These are phyloP conservation scores for Taphrina wiesneri DNA, from an alignment of 1,139 yeast genomes.

Conservation along the genomic window DNA sequence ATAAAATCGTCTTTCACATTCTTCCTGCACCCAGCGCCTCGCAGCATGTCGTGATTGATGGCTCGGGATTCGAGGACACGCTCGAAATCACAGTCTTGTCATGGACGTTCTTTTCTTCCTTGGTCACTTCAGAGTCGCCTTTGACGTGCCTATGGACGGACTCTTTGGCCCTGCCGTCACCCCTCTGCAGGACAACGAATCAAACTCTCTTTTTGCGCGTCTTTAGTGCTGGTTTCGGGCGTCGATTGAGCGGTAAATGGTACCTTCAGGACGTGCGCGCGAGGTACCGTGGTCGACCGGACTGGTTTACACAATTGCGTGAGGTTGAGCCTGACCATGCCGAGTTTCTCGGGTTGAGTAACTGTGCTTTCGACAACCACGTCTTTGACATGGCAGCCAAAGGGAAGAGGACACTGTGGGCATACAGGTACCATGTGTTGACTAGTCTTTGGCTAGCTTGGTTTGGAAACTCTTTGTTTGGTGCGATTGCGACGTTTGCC, in stretches of 20 bases:
- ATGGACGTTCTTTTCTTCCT: constrained; percentile 13
- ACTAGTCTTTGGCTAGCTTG: background rate
- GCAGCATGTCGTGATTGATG: constrained; percentile 1
- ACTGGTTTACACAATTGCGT: background rate
- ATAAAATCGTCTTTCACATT: background rate
- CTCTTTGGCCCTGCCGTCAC: constrained; percentile 9
- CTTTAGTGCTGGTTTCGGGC: constrained; percentile 10
- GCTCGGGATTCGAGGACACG: background rate
- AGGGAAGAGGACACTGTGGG: background rate
- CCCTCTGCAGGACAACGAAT: constrained; percentile 8
- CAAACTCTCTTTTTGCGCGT: constrained; percentile 5
- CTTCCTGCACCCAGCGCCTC: constrained; percentile 5
- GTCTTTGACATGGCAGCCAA: background rate
- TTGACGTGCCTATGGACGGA: constrained; percentile 23
- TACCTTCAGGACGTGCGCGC: background rate
- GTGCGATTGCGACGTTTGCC: constrained; percentile 22
- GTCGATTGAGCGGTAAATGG: background rate
- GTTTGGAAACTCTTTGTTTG: constrained; percentile 19
- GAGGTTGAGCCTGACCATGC: background rate
- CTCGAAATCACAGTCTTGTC: constrained; percentile 24
- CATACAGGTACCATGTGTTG: background rate
- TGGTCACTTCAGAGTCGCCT: constrained; percentile 17
- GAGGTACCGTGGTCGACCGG: constrained; percentile 3
- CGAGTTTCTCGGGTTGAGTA: background rate
- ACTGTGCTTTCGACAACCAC: constrained; percentile 4